These are phyloP conservation scores for Daldinia concentrica DNA, from an alignment of 495 filamentous ascomycete genomes.

Conservation along the genomic window DNA sequence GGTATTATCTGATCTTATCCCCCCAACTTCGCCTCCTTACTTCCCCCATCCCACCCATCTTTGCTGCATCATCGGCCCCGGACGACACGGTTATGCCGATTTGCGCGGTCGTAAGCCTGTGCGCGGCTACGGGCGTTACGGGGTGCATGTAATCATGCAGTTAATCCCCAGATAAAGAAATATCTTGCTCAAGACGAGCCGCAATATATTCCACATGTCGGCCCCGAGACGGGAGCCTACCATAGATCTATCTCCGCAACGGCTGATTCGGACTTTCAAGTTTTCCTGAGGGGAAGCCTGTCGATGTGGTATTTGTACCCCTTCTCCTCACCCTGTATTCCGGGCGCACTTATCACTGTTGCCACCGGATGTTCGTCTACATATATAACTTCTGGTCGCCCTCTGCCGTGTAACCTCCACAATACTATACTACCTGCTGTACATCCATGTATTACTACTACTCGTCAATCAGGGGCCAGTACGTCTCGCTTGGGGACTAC, in stretches of 20 bases:
- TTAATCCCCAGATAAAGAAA: conserved; percentile 14
- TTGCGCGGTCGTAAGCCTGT: conserved; percentile 3
- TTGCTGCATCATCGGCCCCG: conserved; percentile 11
- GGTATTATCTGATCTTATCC: conserved; percentile 18
- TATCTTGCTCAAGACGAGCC: conserved; percentile 28
- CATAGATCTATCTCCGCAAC: conserved; percentile 24
- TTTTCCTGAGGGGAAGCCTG: conserved; percentile 41
- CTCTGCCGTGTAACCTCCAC: conserved; percentile 38
- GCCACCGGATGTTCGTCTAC: conserved; percentile 37
- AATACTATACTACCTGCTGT: conserved; percentile 14
- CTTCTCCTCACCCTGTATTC: conserved; percentile 25
- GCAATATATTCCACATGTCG: conserved; percentile 39
- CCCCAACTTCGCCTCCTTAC: conserved; percentile 25
- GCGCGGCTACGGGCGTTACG: conserved; percentile 12
- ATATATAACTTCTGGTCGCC: conserved; percentile 25
- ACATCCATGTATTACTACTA: conserved; percentile 1
- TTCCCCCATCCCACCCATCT: conserved; percentile 17
- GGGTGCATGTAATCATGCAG: conserved; percentile 20
- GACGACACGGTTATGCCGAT: conserved; percentile 11
- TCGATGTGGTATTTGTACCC: conserved; percentile 36
- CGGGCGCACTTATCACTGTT: conserved; percentile 3
- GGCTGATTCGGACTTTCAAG: conserved; percentile 30
- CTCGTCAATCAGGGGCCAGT: conserved; percentile 2
- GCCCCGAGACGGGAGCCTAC: conserved; percentile 20
- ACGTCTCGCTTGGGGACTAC: conserved; percentile 13